Conservation (phyloP, 768 basidiomycete genomes). For the Panellus pusillus region DNA sequence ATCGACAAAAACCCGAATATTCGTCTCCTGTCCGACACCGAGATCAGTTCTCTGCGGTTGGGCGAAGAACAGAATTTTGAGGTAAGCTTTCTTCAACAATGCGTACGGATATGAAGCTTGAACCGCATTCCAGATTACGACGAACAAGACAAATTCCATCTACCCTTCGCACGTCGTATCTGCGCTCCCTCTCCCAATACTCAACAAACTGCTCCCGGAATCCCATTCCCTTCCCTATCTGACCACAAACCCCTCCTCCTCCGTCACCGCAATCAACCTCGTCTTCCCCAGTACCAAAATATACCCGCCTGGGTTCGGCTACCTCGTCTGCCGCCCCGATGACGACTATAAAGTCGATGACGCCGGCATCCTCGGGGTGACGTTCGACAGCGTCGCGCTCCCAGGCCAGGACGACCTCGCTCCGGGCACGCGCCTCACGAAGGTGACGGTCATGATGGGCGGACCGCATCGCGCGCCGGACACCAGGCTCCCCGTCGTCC, state of each 20-base stretch:
- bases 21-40: conserved; percentile 46
- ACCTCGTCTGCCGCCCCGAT: conserved; percentile 81
- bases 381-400: conserved; percentile 86
- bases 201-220: conserved; percentile 44
- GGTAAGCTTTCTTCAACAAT: conserved; percentile 33
- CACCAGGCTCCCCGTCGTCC: conserved; percentile 28
- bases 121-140: conserved; percentile 26
- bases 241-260: conserved; percentile 66
- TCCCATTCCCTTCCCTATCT: conserved; percentile 58
- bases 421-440: conserved; percentile 49
- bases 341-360: conserved; percentile 46
- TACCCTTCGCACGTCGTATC: conserved; percentile 73
- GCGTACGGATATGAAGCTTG: not conserved
- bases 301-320: conserved; percentile 90
- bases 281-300: conserved; percentile 66
- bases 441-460: conserved; percentile 89
- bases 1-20: conserved; percentile 58
- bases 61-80: conserved; percentile 40
- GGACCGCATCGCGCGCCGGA: conserved; percentile 57
- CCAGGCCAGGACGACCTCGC: conserved; percentile 45
- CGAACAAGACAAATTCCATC: conserved; percentile 34
- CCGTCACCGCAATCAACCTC: conserved; percentile 87
- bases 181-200: conserved; percentile 62
- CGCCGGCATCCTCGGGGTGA: conserved; percentile 72
- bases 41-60: conserved; percentile 36